Evolutionary conservation across 805 yeast genomes (phyloP).

Genomic region (Barnettozyma vustinii): DNA sequence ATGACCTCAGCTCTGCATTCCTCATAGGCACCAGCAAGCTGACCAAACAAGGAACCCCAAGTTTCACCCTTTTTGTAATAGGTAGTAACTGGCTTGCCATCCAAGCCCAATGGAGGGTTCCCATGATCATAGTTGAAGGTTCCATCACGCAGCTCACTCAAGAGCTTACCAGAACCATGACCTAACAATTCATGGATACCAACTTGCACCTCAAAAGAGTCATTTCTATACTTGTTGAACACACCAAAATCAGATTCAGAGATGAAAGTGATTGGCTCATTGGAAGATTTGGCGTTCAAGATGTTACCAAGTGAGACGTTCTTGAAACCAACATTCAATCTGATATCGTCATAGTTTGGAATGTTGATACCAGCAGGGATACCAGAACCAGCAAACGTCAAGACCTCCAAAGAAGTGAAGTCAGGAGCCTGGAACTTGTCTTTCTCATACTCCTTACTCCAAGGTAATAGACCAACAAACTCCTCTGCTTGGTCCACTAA

Average conservation of each 20-base stretch:
- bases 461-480: slow-evolving; percentile 66
- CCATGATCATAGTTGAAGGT: slow-evolving; percentile 64
- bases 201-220: slow-evolving; percentile 88
- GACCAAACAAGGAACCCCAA: slow-evolving; percentile 85
- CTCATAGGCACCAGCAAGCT: slow-evolving; percentile 81
- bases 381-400: slow-evolving; percentile 86
- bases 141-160: slow-evolving; percentile 55
- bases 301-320: slow-evolving; percentile 88
- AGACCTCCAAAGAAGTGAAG: slow-evolving; percentile 83
- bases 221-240: slow-evolving; percentile 67
- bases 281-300: slow-evolving; percentile 64
- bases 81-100: slow-evolving; percentile 57
- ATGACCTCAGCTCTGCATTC: slow-evolving; percentile 92
- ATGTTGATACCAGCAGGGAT: slow-evolving; percentile 92
- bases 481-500: slow-evolving; percentile 63
- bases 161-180: slow-evolving; percentile 84
- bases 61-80: slow-evolving; percentile 79
- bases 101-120: slow-evolving; percentile 56
- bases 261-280: slow-evolving; percentile 66
- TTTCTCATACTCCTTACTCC: slow-evolving; percentile 74
- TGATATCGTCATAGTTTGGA: slow-evolving; percentile 87
- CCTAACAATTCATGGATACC: slow-evolving; percentile 91
- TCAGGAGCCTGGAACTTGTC: slow-evolving; percentile 89
- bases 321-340: slow-evolving; percentile 80
- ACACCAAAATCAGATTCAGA: slow-evolving; percentile 44